A percentile compares a stretch with the other conserved stretches of the same genome.
These are phyloP conservation scores for Physcomitrium patens DNA, from an alignment of 225 moss, liverwort and hornwort species.

Conservation along the genomic window DNA sequence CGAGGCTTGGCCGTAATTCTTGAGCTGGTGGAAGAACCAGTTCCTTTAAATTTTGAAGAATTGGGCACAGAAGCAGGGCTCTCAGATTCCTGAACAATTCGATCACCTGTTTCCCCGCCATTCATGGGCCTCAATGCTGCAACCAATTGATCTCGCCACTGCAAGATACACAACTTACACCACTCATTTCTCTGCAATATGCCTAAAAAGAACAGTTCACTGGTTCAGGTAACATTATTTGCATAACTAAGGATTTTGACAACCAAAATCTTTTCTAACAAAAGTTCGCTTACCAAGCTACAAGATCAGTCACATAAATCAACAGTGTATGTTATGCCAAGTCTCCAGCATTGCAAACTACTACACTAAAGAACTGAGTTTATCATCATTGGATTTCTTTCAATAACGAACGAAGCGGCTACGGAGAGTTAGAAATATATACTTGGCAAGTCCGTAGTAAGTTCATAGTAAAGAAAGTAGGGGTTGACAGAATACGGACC, in stretches of 20 bases:
- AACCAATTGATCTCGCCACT: slow-evolving; percentile 85
- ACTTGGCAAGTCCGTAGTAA: no score
- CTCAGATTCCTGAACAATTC: slow-evolving; percentile 55
- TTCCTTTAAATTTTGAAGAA: slow-evolving; percentile 20
- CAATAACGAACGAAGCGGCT: no score
- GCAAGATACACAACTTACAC: slow-evolving; percentile 32
- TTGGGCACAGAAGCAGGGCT: slow-evolving; percentile 17
- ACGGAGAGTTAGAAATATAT: no score
- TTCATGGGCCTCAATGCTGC: slow-evolving; percentile 71
- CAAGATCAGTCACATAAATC: no score
- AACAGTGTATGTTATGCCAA: no score
- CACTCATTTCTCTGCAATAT: background rate
- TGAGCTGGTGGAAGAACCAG: slow-evolving; percentile 23
- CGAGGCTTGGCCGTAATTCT: slow-evolving; percentile 28
- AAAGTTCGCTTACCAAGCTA: no score
- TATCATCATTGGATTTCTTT: no score
- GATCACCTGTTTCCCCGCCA: slow-evolving; percentile 65
- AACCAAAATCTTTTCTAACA: no score
- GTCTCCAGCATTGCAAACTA: no score
- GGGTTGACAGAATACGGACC: slow-evolving; percentile 42
- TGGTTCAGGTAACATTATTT: background rate
- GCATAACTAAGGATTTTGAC: no score
- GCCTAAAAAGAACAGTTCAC: background rate
- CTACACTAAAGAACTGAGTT: no score
- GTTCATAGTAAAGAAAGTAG: background rate